These are phyloP conservation scores for Xylaria sp. DNA, from an alignment of 2,329 filamentous ascomycete species.

Conservation along the genomic window DNA sequence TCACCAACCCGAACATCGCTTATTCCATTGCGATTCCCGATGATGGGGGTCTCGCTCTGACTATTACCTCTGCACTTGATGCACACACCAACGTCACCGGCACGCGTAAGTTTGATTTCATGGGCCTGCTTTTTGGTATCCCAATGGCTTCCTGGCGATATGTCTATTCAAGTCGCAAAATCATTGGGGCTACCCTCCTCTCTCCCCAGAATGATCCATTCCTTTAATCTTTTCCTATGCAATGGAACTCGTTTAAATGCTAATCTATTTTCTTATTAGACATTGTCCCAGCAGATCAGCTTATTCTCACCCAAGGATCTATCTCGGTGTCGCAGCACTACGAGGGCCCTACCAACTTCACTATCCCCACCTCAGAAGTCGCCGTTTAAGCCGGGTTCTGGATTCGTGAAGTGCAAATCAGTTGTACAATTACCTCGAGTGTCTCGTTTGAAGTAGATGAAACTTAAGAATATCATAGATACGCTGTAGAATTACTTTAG, in stretches of 20 bases:
- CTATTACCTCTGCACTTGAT: constrained; percentile 32
- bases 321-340: constrained; percentile 28
- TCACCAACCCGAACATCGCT: constrained; percentile 16
- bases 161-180: not conserved
- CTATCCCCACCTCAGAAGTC: constrained; percentile 23
- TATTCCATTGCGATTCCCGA: constrained; percentile 29
- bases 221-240: too few species aligned
- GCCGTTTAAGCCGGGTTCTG: constrained; percentile 8
- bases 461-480: too few species aligned
- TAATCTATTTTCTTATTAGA: constrained; percentile 20
- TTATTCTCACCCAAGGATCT: constrained; percentile 14
- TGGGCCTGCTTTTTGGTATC: not conserved
- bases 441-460: constrained; percentile 3
- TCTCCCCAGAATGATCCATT: not conserved
- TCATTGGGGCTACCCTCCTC: too few species aligned
- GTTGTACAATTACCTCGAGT: constrained; percentile 1
- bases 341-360: constrained; percentile 28
- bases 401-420: not conserved
- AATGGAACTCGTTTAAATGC: not conserved
- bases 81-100: constrained; percentile 30
- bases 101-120: constrained; percentile 30
- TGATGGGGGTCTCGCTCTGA: constrained; percentile 30
- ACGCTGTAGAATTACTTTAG: too few species aligned
- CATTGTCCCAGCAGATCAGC: constrained; percentile 26
- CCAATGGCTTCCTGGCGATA: not conserved